Percentiles rank a stretch among this genome's conserved stretches.
Conservation (phyloP, 257 asterid species). For the Solanum dulcamara region DNA sequence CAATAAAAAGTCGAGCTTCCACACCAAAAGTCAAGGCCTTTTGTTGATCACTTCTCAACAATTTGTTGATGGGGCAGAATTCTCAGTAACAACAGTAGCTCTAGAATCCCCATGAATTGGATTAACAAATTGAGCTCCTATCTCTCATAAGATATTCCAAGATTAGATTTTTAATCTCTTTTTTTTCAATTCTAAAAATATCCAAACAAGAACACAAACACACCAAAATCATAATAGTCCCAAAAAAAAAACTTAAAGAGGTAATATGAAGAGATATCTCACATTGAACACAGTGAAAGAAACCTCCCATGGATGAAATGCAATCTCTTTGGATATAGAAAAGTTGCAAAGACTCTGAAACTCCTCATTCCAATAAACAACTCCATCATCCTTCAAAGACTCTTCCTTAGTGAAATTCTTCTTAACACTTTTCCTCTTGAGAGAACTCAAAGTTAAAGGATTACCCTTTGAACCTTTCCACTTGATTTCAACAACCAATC, state of each 20-base stretch:
- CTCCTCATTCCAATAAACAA: constrained; percentile 53
- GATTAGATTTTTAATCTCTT: neutral
- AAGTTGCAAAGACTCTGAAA: constrained; percentile 45
- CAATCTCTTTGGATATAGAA: constrained; percentile 19
- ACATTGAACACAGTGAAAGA: constrained; percentile 44
- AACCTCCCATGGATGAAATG: constrained; percentile 65
- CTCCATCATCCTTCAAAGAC: constrained; percentile 10
- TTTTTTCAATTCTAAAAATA: neutral
- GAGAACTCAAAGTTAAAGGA: constrained; percentile 17
- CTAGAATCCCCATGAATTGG: too few relatives aligned
- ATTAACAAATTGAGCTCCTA: neutral
- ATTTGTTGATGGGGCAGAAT: neutral
- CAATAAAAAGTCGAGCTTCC: neutral
- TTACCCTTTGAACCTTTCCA: constrained; percentile 62
- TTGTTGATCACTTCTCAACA: neutral
- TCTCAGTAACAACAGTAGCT: neutral
- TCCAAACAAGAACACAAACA: neutral
- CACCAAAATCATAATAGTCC: neutral
- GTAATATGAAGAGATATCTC: constrained; percentile 12
- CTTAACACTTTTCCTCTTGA: constrained; percentile 25
- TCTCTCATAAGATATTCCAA: neutral
- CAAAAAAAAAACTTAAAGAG: neutral
- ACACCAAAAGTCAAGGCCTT: neutral
- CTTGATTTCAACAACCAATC: constrained; percentile 42
- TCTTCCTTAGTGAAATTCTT: constrained; percentile 53